A percentile compares a stretch with the other conserved stretches of the same genome.
These are phyloP conservation scores for Coemansia javaensis DNA, from an alignment of 192 early-diverging fungal species.

Conservation along the genomic window DNA sequence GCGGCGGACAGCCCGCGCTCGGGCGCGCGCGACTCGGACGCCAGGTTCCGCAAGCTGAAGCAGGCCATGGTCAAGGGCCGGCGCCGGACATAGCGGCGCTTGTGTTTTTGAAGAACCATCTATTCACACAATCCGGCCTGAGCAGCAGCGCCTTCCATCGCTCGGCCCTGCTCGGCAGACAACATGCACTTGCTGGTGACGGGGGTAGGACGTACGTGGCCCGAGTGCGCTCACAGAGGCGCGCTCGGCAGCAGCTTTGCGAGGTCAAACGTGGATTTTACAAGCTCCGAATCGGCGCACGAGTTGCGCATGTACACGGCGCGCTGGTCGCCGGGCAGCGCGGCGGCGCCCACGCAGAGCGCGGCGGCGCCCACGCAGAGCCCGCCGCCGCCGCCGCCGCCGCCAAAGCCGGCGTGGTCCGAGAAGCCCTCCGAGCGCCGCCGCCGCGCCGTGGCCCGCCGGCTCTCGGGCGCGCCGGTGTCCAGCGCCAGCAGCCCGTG, in stretches of 20 bases:
- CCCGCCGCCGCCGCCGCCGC: neutral
- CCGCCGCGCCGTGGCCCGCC: conserved; percentile 7
- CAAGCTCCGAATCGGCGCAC: conserved; percentile 36
- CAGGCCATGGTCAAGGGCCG: conserved; percentile 27
- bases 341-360: neutral
- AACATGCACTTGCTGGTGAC: no score
- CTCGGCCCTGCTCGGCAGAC: no score
- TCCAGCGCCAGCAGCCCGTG: conserved; percentile 1
- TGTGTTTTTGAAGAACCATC: no score
- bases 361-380: neutral
- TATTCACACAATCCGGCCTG: no score
- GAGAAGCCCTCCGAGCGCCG: conserved; percentile 29
- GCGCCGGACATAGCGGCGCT: conserved; percentile 6
- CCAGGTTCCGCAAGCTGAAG: conserved; percentile 31
- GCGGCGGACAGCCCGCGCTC: conserved; percentile 6
- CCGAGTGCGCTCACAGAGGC: conserved; percentile 14
- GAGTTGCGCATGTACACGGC: conserved; percentile 43
- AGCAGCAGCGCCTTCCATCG: no score
- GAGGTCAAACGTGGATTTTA: conserved; percentile 44
- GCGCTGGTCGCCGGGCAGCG: conserved; percentile 13
- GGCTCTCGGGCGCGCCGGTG: conserved; percentile 11
- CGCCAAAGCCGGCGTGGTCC: conserved; percentile 2
- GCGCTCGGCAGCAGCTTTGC: conserved; percentile 40
- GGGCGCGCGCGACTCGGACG: conserved; percentile 9
- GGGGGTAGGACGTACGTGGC: no score